Evolutionary conservation across 192 early-diverging fungal species (phyloP).

Genomic region (Coemansia sp.): DNA sequence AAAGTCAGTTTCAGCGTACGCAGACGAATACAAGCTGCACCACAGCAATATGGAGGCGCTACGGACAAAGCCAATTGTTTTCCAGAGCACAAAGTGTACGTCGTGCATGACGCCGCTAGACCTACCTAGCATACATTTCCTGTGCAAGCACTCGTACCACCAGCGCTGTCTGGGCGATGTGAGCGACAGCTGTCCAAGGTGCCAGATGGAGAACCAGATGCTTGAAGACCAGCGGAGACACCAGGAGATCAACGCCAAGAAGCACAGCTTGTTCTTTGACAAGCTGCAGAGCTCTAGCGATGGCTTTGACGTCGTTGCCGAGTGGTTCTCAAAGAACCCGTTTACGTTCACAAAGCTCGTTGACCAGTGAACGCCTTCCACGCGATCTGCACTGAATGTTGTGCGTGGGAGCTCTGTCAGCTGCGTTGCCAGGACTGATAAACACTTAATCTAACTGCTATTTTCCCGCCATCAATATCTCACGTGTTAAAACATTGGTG

Average conservation of each 20-base stretch:
- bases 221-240: conserved; percentile 74
- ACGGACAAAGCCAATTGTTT: conserved; percentile 66
- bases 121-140: conserved; percentile 87
- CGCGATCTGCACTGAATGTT: too few species aligned
- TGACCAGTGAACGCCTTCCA: conserved; percentile 21
- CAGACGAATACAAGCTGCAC: conserved; percentile 75
- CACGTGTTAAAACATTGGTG: too few species aligned
- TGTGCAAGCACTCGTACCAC: conserved; percentile 96
- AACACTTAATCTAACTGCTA: too few species aligned
- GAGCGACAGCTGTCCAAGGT: conserved; percentile 66
- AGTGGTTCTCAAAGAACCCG: conserved; percentile 88
- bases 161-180: conserved; percentile 69
- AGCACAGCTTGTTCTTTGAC: conserved; percentile 78
- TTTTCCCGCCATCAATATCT: too few species aligned
- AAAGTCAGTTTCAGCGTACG: conserved; percentile 70
- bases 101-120: conserved; percentile 74
- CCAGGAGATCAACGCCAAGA: conserved; percentile 74
- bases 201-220: conserved; percentile 79
- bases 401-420: background rate
- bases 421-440: too few species aligned
- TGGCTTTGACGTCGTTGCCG: conserved; percentile 84
- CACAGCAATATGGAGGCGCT: conserved; percentile 80
- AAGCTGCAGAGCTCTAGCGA: conserved; percentile 75
- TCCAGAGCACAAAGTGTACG: conserved; percentile 77
- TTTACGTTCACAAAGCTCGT: conserved; percentile 55